Base-by-base conservation (phyloP, 805 yeast genomes). In the Candida arabinofermentans region DNA sequence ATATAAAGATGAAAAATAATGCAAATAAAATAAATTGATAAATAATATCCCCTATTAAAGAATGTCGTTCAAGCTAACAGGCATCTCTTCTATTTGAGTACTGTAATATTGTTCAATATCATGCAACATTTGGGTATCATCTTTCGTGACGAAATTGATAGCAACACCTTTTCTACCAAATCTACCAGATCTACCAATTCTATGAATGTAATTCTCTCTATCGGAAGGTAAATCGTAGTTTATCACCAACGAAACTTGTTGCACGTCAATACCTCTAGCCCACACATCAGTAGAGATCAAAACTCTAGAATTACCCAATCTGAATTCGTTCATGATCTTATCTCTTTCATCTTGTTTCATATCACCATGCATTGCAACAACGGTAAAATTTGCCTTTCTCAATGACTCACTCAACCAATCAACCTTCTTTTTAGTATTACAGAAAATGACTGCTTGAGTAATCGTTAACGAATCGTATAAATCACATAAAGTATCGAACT, bases 81-180 rank as follows among this genome's bases (percentile, higher is more conserved):
- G 99, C 91, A 93, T 86, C 68, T 91, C 96, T 54, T 80, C 86
- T 50, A 91, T 88, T 70, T 83, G 86, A 40, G 95, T 88, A 55
- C 84, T 77, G 75, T 91, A 91, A 72, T 81, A 87, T 65, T 74
- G 83, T 72, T 91, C 97, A 51, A 93, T 81, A 65, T 86, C 96
- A 63, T 84, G 81, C 71, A 90, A 72, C 61, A 75, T 75, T 51
- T 76, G 73, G 50, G 75, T 74, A 64, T 91, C 97, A 42, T 81
- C 81, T 49, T 74, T 75, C 39, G 98, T 90, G 56, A 90, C 83
- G 61, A 91, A 86, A 74, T 90, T 93, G 64, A 91, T 86, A 48
- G 98, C 97, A 49, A 87, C 91, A 74, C 99, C 99, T 72, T 90
- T 91, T 69, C 99, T 81, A 65, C 99, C 99, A 74, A 91, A 91